Conservation (phyloP, 2,329 filamentous ascomycete genomes). For the Alternaria gansuensis region DNA sequence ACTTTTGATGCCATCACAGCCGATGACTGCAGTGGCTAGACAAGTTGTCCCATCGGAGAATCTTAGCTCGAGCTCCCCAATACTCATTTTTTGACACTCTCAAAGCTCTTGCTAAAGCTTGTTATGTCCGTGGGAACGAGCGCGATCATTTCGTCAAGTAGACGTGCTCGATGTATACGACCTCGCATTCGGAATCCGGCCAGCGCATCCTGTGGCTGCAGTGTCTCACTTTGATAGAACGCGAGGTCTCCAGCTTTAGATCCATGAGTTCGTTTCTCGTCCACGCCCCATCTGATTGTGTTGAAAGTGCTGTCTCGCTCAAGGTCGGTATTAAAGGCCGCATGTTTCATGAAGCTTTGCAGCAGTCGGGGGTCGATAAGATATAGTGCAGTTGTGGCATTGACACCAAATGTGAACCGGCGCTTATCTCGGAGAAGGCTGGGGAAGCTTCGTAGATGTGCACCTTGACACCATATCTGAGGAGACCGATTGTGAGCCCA, state of each 20-base stretch:
- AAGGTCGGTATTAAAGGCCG: constrained; percentile 33
- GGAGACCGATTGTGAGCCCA: constrained; percentile 40
- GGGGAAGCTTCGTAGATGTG: constrained; percentile 43
- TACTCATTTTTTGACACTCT: constrained; percentile 21
- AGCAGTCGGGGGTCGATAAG: constrained; percentile 35
- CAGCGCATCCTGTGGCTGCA: constrained; percentile 12
- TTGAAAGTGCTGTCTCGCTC: constrained; percentile 28
- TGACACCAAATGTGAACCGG: constrained; percentile 43
- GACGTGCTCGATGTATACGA: constrained; percentile 37
- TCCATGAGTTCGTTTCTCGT: constrained; percentile 20
- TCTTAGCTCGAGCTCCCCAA: constrained; percentile 31
- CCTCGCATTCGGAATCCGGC: constrained; percentile 27
- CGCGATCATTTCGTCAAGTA: constrained; percentile 34
- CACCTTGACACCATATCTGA: constrained; percentile 34
- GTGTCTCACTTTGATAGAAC: constrained; percentile 25
- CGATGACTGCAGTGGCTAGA: constrained; percentile 60
- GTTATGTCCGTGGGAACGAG: constrained; percentile 30
- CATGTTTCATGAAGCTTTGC: constrained; percentile 39
- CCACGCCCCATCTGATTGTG: constrained; percentile 29
- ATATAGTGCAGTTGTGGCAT: constrained; percentile 35
- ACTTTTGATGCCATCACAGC: constrained; percentile 71
- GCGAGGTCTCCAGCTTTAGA: constrained; percentile 32
- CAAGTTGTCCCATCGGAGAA: constrained; percentile 58
- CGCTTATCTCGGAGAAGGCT: constrained; percentile 40
- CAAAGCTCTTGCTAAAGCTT: constrained; percentile 34